These are phyloP conservation scores for Leishmania arabica DNA, from an alignment of 208 protist species.

Conservation along the genomic window DNA sequence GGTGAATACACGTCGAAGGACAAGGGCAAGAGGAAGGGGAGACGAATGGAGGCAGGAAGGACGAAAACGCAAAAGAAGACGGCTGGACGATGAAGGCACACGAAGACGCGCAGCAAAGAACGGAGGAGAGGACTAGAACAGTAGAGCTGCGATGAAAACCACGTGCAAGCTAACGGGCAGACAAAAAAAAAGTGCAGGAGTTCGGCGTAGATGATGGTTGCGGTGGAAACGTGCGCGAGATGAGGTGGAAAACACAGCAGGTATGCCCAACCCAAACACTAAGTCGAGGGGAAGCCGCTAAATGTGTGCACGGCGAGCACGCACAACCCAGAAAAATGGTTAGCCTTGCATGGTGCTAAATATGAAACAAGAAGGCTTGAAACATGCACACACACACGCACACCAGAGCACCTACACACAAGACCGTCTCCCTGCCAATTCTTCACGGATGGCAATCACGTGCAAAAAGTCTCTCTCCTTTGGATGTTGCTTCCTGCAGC, in stretches of 20 bases:
- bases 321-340: not conserved
- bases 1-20: not conserved
- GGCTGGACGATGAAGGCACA: not conserved
- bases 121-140: not conserved
- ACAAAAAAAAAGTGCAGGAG: not conserved
- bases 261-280: not conserved
- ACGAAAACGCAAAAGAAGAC: not conserved
- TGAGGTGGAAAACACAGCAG: not conserved
- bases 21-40: not conserved
- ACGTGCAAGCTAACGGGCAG: not conserved
- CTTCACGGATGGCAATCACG: not conserved
- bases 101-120: not conserved
- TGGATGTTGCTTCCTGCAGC: not conserved
- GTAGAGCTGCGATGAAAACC: not conserved
- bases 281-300: not conserved
- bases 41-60: not conserved
- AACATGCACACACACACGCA: not conserved
- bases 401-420: not conserved
- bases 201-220: not conserved
- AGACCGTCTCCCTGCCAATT: not conserved
- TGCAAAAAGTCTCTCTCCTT: not conserved
- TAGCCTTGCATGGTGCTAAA: not conserved
- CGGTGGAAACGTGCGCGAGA: not conserved
- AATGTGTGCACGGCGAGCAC: not conserved
- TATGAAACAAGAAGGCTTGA: not conserved